These are phyloP conservation scores for Aspergillus coremiiformis DNA, from an alignment of 495 filamentous ascomycete species.

Conservation along the genomic window DNA sequence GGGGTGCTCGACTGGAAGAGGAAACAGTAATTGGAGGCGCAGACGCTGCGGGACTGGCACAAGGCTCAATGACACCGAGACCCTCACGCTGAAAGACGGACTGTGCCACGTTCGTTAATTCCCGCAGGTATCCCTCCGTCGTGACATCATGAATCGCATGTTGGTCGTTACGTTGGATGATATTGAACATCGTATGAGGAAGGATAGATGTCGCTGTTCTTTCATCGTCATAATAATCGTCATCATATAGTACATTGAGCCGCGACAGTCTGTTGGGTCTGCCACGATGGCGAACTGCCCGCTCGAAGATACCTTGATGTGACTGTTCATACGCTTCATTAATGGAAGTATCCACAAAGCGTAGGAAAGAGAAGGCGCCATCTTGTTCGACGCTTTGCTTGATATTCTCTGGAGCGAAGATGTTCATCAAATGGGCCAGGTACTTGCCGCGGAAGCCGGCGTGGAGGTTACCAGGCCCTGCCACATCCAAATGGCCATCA, in stretches of 20 bases:
- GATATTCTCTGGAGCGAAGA: constrained; percentile 80
- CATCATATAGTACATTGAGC: constrained; percentile 55
- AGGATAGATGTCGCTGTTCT: constrained; percentile 45
- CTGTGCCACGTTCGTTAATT: constrained; percentile 72
- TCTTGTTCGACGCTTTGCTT: constrained; percentile 46
- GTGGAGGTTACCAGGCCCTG: constrained; percentile 63
- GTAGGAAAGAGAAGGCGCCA: constrained; percentile 80
- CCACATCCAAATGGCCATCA: constrained; percentile 65
- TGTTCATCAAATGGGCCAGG: constrained; percentile 71
- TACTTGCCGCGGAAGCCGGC: constrained; percentile 74
- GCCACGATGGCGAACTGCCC: constrained; percentile 50
- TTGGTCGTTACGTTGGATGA: constrained; percentile 61
- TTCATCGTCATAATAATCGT: constrained; percentile 58
- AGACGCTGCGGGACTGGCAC: constrained; percentile 62
- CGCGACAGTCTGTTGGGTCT: constrained; percentile 42
- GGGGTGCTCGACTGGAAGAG: constrained; percentile 59
- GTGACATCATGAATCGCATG: constrained; percentile 64
- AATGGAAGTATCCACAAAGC: constrained; percentile 72
- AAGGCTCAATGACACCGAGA: constrained; percentile 70
- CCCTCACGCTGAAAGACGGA: constrained; percentile 59
- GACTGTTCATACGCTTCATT: constrained; percentile 61
- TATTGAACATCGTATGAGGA: constrained; percentile 70
- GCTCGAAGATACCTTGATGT: constrained; percentile 54
- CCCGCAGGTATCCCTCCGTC: constrained; percentile 59
- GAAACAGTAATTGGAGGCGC: constrained; percentile 83